Evolutionary conservation across 169 alveolate genomes (phyloP).

Genomic region (Cytauxzoon felis): DNA sequence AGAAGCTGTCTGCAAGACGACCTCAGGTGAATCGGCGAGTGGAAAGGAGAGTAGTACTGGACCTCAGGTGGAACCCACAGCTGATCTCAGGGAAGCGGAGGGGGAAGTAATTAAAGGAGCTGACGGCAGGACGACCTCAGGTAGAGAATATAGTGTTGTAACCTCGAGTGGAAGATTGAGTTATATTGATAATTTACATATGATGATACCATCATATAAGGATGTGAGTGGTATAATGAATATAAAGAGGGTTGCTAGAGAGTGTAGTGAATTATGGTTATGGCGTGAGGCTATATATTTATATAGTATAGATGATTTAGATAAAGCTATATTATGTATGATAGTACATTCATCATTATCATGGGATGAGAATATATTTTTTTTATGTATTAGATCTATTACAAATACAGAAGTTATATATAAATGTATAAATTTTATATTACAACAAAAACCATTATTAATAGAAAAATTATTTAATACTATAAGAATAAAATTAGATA

Average conservation of each 20-base stretch:
- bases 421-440: slow-evolving; percentile 96
- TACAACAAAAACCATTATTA: slow-evolving; percentile 97
- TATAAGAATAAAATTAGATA: slow-evolving; percentile 85
- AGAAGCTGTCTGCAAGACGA: too few relatives aligned
- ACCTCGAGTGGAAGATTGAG: too few relatives aligned
- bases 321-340: slow-evolving; percentile 93
- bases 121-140: too few relatives aligned
- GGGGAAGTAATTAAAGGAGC: too few relatives aligned
- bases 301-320: slow-evolving; percentile 92
- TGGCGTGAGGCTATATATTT: slow-evolving; percentile 91
- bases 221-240: slow-evolving; percentile 70
- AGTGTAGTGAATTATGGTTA: slow-evolving; percentile 77
- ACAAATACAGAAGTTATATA: slow-evolving; percentile 93
- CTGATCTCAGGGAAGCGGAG: too few relatives aligned
- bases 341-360: slow-evolving; percentile 96
- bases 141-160: too few relatives aligned
- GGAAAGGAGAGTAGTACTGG: too few relatives aligned
- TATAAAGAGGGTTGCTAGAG: slow-evolving; percentile 92
- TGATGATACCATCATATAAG: neutral
- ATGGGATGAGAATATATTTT: slow-evolving; percentile 82
- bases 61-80: too few relatives aligned
- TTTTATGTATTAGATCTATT: slow-evolving; percentile 74
- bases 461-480: slow-evolving; percentile 85
- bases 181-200: neutral
- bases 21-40: slow-evolving; percentile 9